A percentile compares a stretch with the other conserved stretches of the same genome.
These are phyloP conservation scores for Fraxinus pennsylvanica DNA, from an alignment of 257 asterid genomes.

Conservation along the genomic window DNA sequence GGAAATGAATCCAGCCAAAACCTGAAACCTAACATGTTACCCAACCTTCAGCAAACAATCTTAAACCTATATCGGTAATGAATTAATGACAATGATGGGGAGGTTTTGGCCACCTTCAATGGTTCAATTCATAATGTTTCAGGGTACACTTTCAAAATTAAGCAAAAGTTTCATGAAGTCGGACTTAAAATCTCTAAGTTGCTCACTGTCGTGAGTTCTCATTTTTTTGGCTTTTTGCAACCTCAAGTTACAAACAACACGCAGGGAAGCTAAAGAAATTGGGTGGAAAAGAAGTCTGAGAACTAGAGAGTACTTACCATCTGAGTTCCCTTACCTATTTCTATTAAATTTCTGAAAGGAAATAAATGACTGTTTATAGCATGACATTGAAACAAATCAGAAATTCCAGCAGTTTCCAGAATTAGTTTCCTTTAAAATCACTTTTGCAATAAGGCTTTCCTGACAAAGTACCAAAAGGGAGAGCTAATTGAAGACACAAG, in stretches of 20 bases:
- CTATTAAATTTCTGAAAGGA: neutral
- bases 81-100: neutral
- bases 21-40: neutral
- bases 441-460: neutral
- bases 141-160: neutral
- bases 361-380: neutral
- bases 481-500: neutral
- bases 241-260: neutral
- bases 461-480: neutral
- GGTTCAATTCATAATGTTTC: neutral
- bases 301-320: neutral
- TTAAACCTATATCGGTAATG: neutral
- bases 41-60: neutral
- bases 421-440: neutral
- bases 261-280: neutral
- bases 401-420: neutral
- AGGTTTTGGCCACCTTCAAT: neutral
- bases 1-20: neutral
- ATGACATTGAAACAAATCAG: neutral
- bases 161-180: neutral
- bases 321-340: neutral
- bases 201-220: neutral
- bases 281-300: neutral
- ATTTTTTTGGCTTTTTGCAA: neutral
- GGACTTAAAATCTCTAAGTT: neutral